These are phyloP conservation scores for Candolleomyces aberdarensis DNA, from an alignment of 768 basidiomycete species.

Conservation along the genomic window DNA sequence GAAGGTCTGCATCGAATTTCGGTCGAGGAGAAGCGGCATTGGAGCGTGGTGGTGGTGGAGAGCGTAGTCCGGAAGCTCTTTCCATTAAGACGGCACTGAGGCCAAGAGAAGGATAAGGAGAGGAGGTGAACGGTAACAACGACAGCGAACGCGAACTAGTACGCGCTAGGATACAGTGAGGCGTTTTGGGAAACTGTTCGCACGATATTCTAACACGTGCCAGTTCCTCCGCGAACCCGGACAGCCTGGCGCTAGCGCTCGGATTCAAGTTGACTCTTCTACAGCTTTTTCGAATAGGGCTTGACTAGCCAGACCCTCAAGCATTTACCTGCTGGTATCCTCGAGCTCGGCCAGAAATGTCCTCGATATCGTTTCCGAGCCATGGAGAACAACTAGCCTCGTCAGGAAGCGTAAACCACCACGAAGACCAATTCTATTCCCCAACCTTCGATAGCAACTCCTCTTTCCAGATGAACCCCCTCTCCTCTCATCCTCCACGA, in stretches of 20 bases:
- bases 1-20: constrained; percentile 70
- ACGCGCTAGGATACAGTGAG: constrained; percentile 12
- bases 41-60: constrained; percentile 60
- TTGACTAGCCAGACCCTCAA: not conserved
- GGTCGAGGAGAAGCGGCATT: constrained; percentile 53
- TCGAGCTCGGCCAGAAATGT: constrained; percentile 39
- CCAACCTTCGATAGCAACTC: constrained; percentile 52
- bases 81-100: constrained; percentile 3
- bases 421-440: constrained; percentile 52
- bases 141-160: not conserved
- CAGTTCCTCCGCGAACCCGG: not conserved
- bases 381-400: constrained; percentile 24
- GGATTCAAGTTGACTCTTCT: not conserved
- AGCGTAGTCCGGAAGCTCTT: constrained; percentile 47
- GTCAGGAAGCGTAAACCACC: constrained; percentile 37
- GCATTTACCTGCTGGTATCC: not conserved
- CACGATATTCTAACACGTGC: constrained; percentile 7
- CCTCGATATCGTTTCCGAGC: constrained; percentile 62
- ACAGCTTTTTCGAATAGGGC: not conserved
- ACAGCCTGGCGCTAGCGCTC: not conserved
- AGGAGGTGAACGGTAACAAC: not conserved
- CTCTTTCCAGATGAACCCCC: constrained; percentile 80
- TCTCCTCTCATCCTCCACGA: constrained; percentile 74
- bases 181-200: constrained; percentile 2
- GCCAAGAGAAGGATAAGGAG: not conserved